Percentiles rank a stretch among this genome's conserved stretches.
Evolutionary conservation across 2,329 filamentous ascomycete species (phyloP).

Genomic region (Aphanoascus verrucosus): DNA sequence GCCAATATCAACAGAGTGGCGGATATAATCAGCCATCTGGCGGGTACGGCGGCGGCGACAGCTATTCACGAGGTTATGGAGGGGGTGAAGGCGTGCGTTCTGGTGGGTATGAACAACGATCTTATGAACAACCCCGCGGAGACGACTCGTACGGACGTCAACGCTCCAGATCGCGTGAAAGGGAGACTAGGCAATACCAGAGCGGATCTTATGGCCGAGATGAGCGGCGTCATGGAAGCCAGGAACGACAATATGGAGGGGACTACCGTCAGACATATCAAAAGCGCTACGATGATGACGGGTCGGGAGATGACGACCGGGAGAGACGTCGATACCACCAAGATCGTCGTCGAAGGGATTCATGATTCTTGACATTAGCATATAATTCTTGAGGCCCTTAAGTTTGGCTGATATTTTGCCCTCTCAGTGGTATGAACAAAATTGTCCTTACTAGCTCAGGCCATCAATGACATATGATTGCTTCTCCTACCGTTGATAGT

Average conservation of each 20-base stretch:
- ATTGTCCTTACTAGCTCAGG: no score
- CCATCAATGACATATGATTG: no score
- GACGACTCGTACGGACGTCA: background rate
- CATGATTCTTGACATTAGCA: background rate
- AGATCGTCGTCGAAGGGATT: conserved; percentile 14
- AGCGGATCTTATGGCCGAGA: conserved; percentile 14
- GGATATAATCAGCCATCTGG: conserved; percentile 7
- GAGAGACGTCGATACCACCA: conserved; percentile 17
- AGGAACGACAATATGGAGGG: conserved; percentile 18
- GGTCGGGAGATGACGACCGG: conserved; percentile 14
- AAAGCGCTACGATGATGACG: conserved; percentile 17
- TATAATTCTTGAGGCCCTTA: no score
- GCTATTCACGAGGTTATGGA: conserved; percentile 4
- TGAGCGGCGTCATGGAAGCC: conserved; percentile 18
- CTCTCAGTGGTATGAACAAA: no score
- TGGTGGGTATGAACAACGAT: conserved; percentile 11
- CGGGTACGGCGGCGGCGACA: conserved; percentile 5
- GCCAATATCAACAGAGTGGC: background rate
- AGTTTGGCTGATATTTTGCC: no score
- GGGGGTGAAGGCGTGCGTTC: conserved; percentile 7
- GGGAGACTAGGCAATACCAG: conserved; percentile 13
- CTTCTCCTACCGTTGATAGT: no score
- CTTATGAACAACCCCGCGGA: conserved; percentile 9
- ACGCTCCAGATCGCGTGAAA: conserved; percentile 11
- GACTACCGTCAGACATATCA: conserved; percentile 6